These are phyloP conservation scores for Loxodes magnus DNA, from an alignment of 73 alveolate genomes.

Conservation along the genomic window DNA sequence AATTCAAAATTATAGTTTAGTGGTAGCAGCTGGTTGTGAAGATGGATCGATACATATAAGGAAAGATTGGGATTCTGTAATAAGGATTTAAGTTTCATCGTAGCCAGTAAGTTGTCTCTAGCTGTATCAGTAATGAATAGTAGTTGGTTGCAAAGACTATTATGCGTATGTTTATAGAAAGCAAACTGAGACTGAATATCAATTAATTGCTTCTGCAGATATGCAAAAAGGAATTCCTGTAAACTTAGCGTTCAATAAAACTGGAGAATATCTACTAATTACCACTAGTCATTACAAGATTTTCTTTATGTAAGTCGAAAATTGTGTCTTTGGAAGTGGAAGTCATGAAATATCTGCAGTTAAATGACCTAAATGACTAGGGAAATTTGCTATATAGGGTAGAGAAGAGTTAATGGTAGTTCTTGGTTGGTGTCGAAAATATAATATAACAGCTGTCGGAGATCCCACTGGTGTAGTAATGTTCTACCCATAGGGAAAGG, in stretches of 20 bases:
- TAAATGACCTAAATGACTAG: too few relatives aligned
- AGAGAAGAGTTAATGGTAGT: too few relatives aligned
- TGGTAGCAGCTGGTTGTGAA: slow-evolving; percentile 72
- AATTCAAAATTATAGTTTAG: slow-evolving; percentile 51
- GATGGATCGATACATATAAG: slow-evolving; percentile 65
- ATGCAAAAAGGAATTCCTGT: slow-evolving; percentile 46
- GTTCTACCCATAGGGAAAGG: too few relatives aligned
- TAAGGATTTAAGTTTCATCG: slow-evolving; percentile 55
- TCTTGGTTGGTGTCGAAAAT: too few relatives aligned
- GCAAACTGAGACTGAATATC: slow-evolving; percentile 24
- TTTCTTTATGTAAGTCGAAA: slow-evolving; percentile 19
- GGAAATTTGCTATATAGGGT: too few relatives aligned
- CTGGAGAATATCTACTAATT: slow-evolving; percentile 24
- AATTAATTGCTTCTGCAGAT: slow-evolving; percentile 26
- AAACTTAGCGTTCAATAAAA: slow-evolving; percentile 30
- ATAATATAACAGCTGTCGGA: too few relatives aligned
- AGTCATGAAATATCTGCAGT: too few relatives aligned
- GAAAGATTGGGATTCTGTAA: slow-evolving; percentile 76
- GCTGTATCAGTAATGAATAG: slow-evolving; percentile 60
- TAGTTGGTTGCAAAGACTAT: slow-evolving; percentile 57
- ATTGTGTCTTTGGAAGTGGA: too few relatives aligned
- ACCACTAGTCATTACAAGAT: slow-evolving; percentile 45
- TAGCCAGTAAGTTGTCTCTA: slow-evolving; percentile 54
- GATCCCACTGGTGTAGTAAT: too few relatives aligned
- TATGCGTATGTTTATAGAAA: slow-evolving; percentile 44